phyloP scores from a whole-genome alignment of 164 flowering plant species.

The Sedum album region DNA sequence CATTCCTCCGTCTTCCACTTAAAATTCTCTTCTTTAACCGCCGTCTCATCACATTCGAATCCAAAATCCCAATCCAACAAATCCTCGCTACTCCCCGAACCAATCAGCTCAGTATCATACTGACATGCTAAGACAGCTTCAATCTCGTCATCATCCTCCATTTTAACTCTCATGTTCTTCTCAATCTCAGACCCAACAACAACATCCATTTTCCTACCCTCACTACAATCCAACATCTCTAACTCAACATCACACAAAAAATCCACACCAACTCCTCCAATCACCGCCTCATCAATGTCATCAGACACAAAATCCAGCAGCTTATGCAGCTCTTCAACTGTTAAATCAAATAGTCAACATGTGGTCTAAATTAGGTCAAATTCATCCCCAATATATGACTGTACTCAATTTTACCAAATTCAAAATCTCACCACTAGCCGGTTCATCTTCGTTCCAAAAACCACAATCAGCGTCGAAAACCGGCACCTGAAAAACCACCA shows the following conservation, averaged over 20 bases:
- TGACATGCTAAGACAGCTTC: not conserved
- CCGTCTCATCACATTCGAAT: slow-evolving; percentile 1
- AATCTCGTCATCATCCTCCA: slow-evolving; percentile 7
- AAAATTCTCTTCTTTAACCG: not conserved
- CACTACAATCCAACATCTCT: not conserved
- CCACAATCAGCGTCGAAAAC: slow-evolving; percentile 2
- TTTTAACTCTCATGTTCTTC: not conserved
- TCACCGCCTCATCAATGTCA: not conserved
- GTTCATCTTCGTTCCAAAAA: slow-evolving; percentile 4
- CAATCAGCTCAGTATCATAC: slow-evolving; percentile 1
- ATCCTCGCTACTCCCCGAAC: not conserved
- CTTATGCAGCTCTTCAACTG: slow-evolving; percentile 5
- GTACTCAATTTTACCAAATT: not conserved
- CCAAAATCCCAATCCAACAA: slow-evolving; percentile 8
- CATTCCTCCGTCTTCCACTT: not conserved
- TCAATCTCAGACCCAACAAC: not conserved
- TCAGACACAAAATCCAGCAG: not conserved
- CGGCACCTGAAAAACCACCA: slow-evolving; percentile 5
- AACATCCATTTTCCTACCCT: not conserved
- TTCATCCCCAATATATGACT: not conserved
- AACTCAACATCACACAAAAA: not conserved
- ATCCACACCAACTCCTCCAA: not conserved
- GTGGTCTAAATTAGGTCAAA: not conserved
- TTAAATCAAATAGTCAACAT: not conserved
- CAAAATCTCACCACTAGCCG: not conserved